These are phyloP conservation scores for Coniosporium tulheliwenetii DNA, from an alignment of 2,329 filamentous ascomycete genomes.

Conservation along the genomic window DNA sequence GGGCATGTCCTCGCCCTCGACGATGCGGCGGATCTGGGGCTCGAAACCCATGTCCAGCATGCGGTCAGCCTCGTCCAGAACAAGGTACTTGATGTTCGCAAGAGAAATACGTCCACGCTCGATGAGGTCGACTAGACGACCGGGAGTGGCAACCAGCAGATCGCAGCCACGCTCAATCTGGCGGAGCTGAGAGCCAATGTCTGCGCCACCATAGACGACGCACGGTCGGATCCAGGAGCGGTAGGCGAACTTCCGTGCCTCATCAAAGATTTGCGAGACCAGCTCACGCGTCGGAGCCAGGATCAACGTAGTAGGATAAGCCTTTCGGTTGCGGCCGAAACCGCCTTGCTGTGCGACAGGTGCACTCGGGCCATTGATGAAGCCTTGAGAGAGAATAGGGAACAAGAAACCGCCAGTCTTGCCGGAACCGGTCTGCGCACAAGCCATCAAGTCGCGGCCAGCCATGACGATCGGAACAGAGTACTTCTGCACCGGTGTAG, in stretches of 20 bases:
- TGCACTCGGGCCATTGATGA: constrained; percentile 68
- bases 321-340: constrained; percentile 91
- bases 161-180: constrained; percentile 97
- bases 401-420: constrained; percentile 99
- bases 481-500: constrained; percentile 97
- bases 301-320: constrained; percentile 90
- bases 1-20: constrained; percentile 98
- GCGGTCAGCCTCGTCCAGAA: constrained; percentile 97
- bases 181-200: constrained; percentile 94
- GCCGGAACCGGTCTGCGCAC: constrained; percentile 97
- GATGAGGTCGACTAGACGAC: constrained; percentile 93
- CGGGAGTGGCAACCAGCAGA: constrained; percentile 89
- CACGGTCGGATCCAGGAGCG: constrained; percentile 97
- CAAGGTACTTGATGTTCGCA: constrained; percentile 96
- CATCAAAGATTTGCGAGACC: constrained; percentile 96
- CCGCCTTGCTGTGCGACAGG: constrained; percentile 51
- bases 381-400: constrained; percentile 96
- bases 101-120: constrained; percentile 97
- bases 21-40: constrained; percentile 96
- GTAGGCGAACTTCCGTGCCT: constrained; percentile 95
- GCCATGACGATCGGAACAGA: constrained; percentile 98
- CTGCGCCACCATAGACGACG: constrained; percentile 97
- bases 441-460: constrained; percentile 97
- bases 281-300: constrained; percentile 95
- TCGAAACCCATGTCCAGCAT: constrained; percentile 99